Percentiles rank a stretch among this genome's conserved stretches.
Evolutionary conservation across 805 yeast genomes (phyloP).

Genomic region (Suhomyces tanzawaensis): DNA sequence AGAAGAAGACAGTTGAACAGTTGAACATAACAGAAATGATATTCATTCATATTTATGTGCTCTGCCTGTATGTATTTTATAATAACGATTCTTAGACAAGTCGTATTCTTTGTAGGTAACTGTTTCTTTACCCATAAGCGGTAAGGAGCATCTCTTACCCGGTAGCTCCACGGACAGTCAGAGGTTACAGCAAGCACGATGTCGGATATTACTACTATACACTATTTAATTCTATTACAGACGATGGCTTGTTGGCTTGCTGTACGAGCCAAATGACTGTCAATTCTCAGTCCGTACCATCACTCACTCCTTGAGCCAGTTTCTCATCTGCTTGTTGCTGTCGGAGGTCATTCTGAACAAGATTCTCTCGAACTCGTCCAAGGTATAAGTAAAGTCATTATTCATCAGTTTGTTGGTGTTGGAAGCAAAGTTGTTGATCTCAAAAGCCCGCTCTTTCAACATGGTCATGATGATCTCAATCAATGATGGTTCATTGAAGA

Average conservation of each 20-base stretch:
- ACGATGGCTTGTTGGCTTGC: too few relatives aligned
- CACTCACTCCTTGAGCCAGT: constrained; percentile 33
- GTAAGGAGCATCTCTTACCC: too few relatives aligned
- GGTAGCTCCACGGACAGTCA: too few relatives aligned
- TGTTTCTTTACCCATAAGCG: too few relatives aligned
- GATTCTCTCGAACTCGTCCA: constrained; percentile 75
- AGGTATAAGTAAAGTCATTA: constrained; percentile 53
- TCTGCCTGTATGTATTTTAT: too few relatives aligned
- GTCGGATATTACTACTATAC: too few relatives aligned
- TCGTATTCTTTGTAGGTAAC: too few relatives aligned
- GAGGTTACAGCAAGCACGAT: too few relatives aligned
- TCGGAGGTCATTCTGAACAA: constrained; percentile 55
- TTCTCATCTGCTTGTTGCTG: constrained; percentile 39
- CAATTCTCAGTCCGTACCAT: too few relatives aligned
- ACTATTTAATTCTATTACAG: too few relatives aligned
- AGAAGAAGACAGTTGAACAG: neutral
- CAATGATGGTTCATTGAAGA: constrained; percentile 66
- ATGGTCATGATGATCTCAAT: constrained; percentile 50
- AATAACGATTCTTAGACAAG: too few relatives aligned
- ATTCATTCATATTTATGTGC: neutral
- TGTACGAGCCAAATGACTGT: too few relatives aligned
- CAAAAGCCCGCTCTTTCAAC: constrained; percentile 63
- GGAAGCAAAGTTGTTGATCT: constrained; percentile 68
- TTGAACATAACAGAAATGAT: neutral
- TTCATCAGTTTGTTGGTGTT: constrained; percentile 49